Evolutionary conservation across 148 eudicot genomes (phyloP), one percentile per base, ranked within the genome.

Genomic region (Diospyros lotus): DNA sequence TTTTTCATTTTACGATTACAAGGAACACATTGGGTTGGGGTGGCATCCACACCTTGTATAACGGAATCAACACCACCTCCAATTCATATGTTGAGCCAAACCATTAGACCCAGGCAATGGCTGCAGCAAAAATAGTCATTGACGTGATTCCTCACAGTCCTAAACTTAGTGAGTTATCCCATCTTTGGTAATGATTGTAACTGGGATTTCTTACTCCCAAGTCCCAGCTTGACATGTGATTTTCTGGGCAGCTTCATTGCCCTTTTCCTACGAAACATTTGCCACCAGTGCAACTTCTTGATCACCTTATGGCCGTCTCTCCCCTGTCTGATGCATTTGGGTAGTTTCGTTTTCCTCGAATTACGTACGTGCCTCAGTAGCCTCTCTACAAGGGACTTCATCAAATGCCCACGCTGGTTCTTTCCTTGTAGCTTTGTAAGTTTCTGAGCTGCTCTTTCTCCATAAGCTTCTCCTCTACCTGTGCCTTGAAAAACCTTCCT

Each of bases 341-440:
- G 72, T 28, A 50, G 28, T 58, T 85, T 86, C 9, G 88, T 67
- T 41, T 83, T 84, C 75, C 81, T 85, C 0, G 94, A 78, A 59
- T 79, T 89, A 71, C 58, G 64, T 12, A 59, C 70, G 43, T 87
- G 90, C 75, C 77, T 86, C 82, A 87, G 62, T 39, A 92, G 43
- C 66, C 92, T 86, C 15, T 63, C 75, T 12, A 87, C 78, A 55
- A 90, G 87, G 40, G 28, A 28, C 28, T 28, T 76, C 71, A 46
- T 82, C 83, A 90, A 83, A 71, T 88, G 82, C 28, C 81, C 73
- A 9, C 51, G 75, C 48, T 80, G 84, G 45, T 80, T 76, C 65
- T 90, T 90, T 55, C 61, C 79, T 7, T 66, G 68, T 74, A 61
- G 51, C 73, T 84, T 86, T 54, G 75, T 81, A 46, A 67, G 42